A percentile compares a stretch with the other conserved stretches of the same genome.
Conservation (phyloP, 352 stramenopile species). For the Albugo candida region DNA sequence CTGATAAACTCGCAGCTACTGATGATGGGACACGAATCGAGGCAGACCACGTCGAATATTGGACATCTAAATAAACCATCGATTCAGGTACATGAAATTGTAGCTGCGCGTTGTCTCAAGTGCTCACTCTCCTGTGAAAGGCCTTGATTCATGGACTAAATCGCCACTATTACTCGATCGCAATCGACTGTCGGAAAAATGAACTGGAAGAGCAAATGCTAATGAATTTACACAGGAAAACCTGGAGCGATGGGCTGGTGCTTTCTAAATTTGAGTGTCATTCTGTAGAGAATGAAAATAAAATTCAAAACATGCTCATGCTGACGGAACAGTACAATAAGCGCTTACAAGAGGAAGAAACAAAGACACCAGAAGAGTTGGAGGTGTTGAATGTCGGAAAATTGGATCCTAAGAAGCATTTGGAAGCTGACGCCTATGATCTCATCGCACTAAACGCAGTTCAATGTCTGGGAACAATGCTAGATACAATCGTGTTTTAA, state of each 20-base stretch:
- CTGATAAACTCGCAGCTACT: slow-evolving; percentile 98
- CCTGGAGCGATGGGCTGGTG: slow-evolving; percentile 91
- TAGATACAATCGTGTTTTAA: slow-evolving; percentile 98
- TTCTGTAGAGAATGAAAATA: slow-evolving; percentile 80
- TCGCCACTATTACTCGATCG: slow-evolving; percentile 97
- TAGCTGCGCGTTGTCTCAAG: background rate
- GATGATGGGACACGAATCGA: slow-evolving; percentile 95
- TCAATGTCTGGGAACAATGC: slow-evolving; percentile 95
- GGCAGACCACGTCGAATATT: slow-evolving; percentile 98
- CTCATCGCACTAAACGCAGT: slow-evolving; percentile 98
- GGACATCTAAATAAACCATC: slow-evolving; percentile 98
- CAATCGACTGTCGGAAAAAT: slow-evolving; percentile 97
- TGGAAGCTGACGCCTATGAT: slow-evolving; percentile 89
- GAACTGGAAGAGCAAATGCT: slow-evolving; percentile 99
- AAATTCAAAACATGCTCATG: slow-evolving; percentile 87
- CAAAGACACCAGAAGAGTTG: slow-evolving; percentile 94
- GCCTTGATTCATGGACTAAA: slow-evolving; percentile 98
- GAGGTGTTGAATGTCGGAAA: slow-evolving; percentile 97
- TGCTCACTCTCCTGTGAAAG: slow-evolving; percentile 6
- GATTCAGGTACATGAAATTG: slow-evolving; percentile 62
- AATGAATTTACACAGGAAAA: slow-evolving; percentile 97
- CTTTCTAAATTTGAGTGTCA: slow-evolving; percentile 93
- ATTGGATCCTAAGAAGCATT: slow-evolving; percentile 86
- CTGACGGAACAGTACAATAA: slow-evolving; percentile 96
- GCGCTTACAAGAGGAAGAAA: slow-evolving; percentile 85